These are phyloP conservation scores for Saccharomycopsis fibuligera DNA, from an alignment of 805 yeast species.

Conservation along the genomic window DNA sequence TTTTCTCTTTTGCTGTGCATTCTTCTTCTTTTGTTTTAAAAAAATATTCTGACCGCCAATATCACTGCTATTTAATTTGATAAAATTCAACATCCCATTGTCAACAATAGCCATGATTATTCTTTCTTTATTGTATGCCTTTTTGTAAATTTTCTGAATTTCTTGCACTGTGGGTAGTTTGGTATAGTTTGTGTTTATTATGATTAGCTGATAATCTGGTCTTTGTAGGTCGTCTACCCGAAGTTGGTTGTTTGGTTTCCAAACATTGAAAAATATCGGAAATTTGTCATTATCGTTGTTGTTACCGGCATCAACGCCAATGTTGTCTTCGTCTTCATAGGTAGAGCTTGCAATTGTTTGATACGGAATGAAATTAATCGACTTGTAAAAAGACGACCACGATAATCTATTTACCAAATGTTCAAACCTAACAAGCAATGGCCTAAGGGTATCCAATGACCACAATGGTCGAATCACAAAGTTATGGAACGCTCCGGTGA, in stretches of 20 bases:
- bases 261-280: slow-evolving; percentile 46
- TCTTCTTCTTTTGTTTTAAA: slow-evolving; percentile 4
- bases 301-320: not conserved
- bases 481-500: no score
- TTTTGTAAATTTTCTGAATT: slow-evolving; percentile 26
- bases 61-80: slow-evolving; percentile 22
- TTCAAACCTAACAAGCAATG: no score
- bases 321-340: not conserved
- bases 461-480: no score
- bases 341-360: no score
- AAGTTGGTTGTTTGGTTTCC: slow-evolving; percentile 64
- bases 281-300: slow-evolving; percentile 18
- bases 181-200: slow-evolving; percentile 36
- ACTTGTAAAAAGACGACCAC: not conserved
- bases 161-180: slow-evolving; percentile 24
- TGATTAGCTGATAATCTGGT: slow-evolving; percentile 60
- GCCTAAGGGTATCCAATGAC: not conserved
- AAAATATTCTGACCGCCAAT: slow-evolving; percentile 7
- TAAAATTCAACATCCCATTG: slow-evolving; percentile 55
- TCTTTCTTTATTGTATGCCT: slow-evolving; percentile 36
- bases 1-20: not conserved
- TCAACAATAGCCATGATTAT: slow-evolving; percentile 52
- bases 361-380: not conserved
- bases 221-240: slow-evolving; percentile 32
- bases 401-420: not conserved